Evolutionary conservation across 768 basidiomycete genomes (phyloP), one percentile per base, ranked within the genome.

Genomic region (Suillus decipiens): DNA sequence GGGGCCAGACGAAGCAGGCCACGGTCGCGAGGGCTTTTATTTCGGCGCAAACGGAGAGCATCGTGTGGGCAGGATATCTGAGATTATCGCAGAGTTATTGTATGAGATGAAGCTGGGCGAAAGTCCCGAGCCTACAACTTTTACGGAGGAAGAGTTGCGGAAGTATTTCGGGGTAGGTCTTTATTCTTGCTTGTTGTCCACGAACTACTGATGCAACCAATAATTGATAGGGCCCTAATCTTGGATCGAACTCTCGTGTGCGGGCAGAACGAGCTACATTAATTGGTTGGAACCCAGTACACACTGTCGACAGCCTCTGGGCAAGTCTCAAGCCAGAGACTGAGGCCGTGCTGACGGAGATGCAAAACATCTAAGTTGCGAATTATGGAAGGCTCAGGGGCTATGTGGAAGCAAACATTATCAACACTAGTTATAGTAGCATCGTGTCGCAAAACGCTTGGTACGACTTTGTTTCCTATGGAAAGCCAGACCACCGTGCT

Each of bases 31-130:
- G 33, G 85, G 86, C 0, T 80, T 78, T 45, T 87, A 86, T 68
- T 85, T 85, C 64, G 84, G 77, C 17, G 83, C 77, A 63, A 84
- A 75, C 63, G 84, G 80, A 50, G 82, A 86, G 59, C 79, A 83
- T 60, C 77, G 70, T 2, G 43, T 81, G 24, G 79, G 79, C 48
- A 78, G 82, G 14, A 70, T 86, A 28, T 73, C 73, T 28, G 76
- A 74, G 59, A 75, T 73, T 0, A 77, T 85, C 43, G 77, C 76
- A 1, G 72, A 77, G 77, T 70, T 3, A 64, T 85, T 14, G 72
- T 17, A 39, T 37, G 55, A 28, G 37, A 24, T 79, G 19, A 75
- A 74, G 2, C 64, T 78, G 10, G 80, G 80, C 2, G 78, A 76
- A 65, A 72, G 73, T 45, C 9, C 71, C 70, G 58, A 76, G 56